These are phyloP conservation scores for Trifolium dubium DNA, from an alignment of 306 rosid species.

Conservation along the genomic window DNA sequence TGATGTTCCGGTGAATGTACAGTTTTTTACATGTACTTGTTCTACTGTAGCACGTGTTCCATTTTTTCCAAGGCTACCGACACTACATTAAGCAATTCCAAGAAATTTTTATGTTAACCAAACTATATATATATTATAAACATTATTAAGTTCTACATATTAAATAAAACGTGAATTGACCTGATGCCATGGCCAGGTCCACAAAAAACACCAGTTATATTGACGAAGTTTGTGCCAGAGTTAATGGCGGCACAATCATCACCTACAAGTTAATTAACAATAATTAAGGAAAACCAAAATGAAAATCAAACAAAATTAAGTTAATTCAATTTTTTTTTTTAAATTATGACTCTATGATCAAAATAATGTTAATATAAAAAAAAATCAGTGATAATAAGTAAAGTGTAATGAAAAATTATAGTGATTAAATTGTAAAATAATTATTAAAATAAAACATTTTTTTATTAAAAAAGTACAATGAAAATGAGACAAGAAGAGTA, in stretches of 20 bases:
- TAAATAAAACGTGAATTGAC: background rate
- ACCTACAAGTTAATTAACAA: constrained; percentile 35
- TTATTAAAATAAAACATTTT: background rate
- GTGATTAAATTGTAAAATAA: background rate
- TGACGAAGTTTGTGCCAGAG: constrained; percentile 47
- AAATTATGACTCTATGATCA: no score
- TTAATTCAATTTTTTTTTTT: no score
- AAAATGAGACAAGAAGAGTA: background rate
- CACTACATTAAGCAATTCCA: constrained; percentile 34
- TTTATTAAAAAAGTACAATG: background rate
- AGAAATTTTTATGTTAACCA: background rate
- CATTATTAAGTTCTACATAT: background rate
- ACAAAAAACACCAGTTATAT: constrained; percentile 44
- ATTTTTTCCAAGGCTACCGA: constrained; percentile 57
- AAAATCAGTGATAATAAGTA: no score
- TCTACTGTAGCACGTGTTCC: constrained; percentile 44
- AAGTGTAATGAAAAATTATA: no score
- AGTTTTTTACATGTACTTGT: constrained; percentile 49
- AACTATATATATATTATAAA: background rate
- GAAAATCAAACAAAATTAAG: no score
- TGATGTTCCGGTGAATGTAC: constrained; percentile 24
- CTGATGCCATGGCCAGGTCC: constrained; percentile 75
- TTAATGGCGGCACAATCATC: constrained; percentile 63
- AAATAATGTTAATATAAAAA: no score
- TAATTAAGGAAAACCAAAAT: no score